These are phyloP conservation scores for Psidium guajava DNA, from an alignment of 345 rosid genomes.

Conservation along the genomic window DNA sequence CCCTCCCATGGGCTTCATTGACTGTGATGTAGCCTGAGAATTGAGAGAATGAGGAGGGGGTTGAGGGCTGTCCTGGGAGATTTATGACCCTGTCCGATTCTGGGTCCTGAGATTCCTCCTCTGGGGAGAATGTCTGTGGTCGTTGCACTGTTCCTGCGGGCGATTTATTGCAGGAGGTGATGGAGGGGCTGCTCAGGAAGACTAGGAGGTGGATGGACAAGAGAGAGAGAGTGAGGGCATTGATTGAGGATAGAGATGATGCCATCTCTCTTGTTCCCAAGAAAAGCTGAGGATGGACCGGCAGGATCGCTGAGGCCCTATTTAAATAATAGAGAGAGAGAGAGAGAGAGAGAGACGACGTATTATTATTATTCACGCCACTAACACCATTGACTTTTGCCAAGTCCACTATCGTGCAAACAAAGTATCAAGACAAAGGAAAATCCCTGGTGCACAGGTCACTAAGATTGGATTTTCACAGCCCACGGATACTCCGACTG, in stretches of 20 bases:
- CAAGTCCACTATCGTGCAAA: neutral
- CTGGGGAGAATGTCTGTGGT: neutral
- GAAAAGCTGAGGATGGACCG: neutral
- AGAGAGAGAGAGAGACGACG: neutral
- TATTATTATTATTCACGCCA: neutral
- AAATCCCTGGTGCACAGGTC: neutral
- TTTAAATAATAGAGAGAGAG: neutral
- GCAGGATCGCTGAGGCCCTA: neutral
- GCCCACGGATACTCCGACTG: neutral
- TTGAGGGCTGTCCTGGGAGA: conserved; percentile 46
- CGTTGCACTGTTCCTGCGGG: neutral
- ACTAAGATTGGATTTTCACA: neutral
- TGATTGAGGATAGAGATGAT: neutral
- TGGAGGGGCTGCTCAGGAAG: neutral
- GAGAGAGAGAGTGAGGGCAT: neutral
- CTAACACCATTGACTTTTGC: neutral
- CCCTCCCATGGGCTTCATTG: conserved; percentile 35
- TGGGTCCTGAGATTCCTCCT: neutral
- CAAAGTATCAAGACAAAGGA: neutral
- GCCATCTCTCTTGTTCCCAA: neutral
- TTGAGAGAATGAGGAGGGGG: conserved; percentile 24
- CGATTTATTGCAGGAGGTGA: conserved; percentile 5
- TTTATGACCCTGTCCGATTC: conserved; percentile 29
- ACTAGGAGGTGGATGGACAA: neutral
- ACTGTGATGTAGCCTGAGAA: conserved; percentile 63